phyloP scores from a whole-genome alignment of 2,329 filamentous ascomycete genomes.

The Orbilia quercus region DNA sequence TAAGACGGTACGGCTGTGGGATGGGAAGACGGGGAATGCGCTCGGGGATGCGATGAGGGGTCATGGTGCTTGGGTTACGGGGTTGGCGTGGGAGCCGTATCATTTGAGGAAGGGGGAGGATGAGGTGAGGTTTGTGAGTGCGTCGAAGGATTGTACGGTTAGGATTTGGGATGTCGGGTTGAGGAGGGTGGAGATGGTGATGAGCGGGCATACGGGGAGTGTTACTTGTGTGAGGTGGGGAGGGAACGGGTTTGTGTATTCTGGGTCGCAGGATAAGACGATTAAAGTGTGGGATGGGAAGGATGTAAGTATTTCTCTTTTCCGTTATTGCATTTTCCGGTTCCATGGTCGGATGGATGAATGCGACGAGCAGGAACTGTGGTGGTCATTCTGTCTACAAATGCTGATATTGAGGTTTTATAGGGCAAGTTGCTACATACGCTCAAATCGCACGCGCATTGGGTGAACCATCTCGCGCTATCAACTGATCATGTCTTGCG shows the following conservation, averaged over 20 bases:
- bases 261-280: constrained; percentile 53
- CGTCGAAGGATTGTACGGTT: constrained; percentile 56
- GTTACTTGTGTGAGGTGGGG: constrained; percentile 75
- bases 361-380: too few relatives aligned
- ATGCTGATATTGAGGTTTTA: neutral
- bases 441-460: constrained; percentile 84
- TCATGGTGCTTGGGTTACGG: constrained; percentile 40
- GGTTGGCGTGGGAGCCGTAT: constrained; percentile 52
- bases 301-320: constrained; percentile 35
- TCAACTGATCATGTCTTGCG: constrained; percentile 91
- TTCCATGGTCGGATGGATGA: too few relatives aligned
- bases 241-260: constrained; percentile 53
- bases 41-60: constrained; percentile 55
- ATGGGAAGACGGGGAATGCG: constrained; percentile 40
- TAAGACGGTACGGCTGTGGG: constrained; percentile 49
- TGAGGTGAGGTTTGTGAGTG: constrained; percentile 49
- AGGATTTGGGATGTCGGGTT: constrained; percentile 56
- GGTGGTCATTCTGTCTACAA: too few relatives aligned
- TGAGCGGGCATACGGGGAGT: constrained; percentile 87
- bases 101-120: too few relatives aligned
- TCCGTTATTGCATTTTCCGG: too few relatives aligned
- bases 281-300: constrained; percentile 56
- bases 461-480: constrained; percentile 93
- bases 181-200: constrained; percentile 71
- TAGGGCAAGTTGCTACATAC: constrained; percentile 84